phyloP scores from a whole-genome alignment of 23 red algal species.

The Agarophyton chilense region DNA sequence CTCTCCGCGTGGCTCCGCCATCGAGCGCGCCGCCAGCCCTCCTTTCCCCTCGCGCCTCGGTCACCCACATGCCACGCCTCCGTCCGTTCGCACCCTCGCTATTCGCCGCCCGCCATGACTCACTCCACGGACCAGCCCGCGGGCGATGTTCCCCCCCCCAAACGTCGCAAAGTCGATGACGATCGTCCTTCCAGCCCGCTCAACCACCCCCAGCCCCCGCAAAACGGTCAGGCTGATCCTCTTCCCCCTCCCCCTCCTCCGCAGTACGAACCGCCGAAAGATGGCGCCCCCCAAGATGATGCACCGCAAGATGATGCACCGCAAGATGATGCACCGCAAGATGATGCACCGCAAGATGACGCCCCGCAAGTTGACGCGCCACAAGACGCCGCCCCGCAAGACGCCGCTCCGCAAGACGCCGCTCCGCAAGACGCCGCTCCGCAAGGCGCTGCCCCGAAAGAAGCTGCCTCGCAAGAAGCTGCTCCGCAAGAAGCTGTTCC shows the following conservation, averaged over 20 bases:
- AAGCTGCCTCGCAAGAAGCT: background rate
- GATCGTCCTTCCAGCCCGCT: constrained; percentile 12
- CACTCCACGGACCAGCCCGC: constrained; percentile 45
- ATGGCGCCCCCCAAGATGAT: background rate
- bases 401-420: too few species aligned
- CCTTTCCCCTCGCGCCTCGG: background rate
- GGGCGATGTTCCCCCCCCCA: constrained; percentile 18
- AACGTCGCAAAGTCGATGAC: constrained; percentile 57
- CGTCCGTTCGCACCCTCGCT: background rate
- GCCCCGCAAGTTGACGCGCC: too few species aligned
- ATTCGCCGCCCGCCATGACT: background rate
- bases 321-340: background rate
- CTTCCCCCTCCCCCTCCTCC: background rate
- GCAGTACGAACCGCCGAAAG: background rate
- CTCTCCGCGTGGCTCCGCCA: background rate
- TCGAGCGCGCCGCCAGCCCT: background rate
- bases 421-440: too few species aligned
- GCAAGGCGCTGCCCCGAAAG: too few species aligned
- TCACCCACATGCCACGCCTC: constrained; percentile 25
- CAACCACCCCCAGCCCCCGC: background rate
- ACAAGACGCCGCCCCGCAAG: too few species aligned
- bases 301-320: background rate
- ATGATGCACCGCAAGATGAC: background rate
- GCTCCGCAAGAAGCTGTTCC: background rate
- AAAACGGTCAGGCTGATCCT: background rate